Evolutionary conservation across 441 rosid species (phyloP), one percentile per base, ranked within the genome.

Genomic region (Croton laevigatus): DNA sequence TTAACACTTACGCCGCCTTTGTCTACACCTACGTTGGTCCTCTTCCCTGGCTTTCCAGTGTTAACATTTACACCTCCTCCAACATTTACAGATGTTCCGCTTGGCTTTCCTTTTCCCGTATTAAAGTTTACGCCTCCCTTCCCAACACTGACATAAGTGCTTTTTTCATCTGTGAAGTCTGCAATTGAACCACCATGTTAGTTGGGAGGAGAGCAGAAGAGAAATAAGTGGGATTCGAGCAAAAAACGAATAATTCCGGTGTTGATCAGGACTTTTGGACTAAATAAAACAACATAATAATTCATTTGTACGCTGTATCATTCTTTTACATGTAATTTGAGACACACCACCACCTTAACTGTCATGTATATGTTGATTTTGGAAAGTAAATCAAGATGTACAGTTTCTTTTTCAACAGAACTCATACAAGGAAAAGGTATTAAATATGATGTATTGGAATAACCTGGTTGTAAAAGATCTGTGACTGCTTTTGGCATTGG

Each of bases 401-500:
- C n/a, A 57, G 23, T 27, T 58, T 14, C 13, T 13, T 58, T 13
- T 58, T 32, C 16, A 9, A 36, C 0, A 4, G 36, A 19, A 12
- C 13, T 22, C 9, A 14, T 44, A 20, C 2, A 27, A 20, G 3
- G n/a, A n/a, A 17, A 34, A 42, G 38, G 32, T 27, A n/a, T n/a
- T n/a, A 27, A 27, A 27, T 27, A 27, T 27, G 32, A 2, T 27
- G 2, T 27, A 27, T 27, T 27, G 32, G 32, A 27, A n/a, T n/a
- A 19, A 88, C 94, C 91, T 4, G 79, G 72, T 4, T 78, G 82
- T 71, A 94, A 78, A 64, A 84, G 87, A 68, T 89, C 85, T 49
- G 70, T 73, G 73, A 92, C 79, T 68, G 86, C 82, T 78, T 88
- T 83, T 13, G 99, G 97, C 81, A 92, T 86, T 11, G 85, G 89